Evolutionary conservation across 345 rosid species (phyloP).

Genomic region (Salix exigua): DNA sequence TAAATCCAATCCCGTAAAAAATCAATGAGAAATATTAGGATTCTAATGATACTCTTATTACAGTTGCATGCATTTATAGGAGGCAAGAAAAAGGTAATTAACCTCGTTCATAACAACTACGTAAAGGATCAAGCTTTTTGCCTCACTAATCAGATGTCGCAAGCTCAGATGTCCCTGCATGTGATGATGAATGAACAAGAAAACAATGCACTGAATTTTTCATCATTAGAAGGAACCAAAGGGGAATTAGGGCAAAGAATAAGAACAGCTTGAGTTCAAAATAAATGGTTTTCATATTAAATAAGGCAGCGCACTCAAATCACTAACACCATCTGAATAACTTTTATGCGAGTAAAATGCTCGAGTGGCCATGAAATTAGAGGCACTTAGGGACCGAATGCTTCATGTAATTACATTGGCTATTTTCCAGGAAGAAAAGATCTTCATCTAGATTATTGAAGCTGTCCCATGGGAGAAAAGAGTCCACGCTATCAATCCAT

Average conservation of each 20-base stretch:
- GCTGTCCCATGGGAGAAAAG: slow-evolving; percentile 58
- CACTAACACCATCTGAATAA: not conserved
- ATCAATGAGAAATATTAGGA: too few relatives aligned
- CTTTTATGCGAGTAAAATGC: not conserved
- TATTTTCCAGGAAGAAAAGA: slow-evolving; percentile 31
- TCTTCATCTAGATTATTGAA: slow-evolving; percentile 44
- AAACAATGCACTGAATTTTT: not conserved
- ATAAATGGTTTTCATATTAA: too few relatives aligned
- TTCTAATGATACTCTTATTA: too few relatives aligned
- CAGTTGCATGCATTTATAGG: too few relatives aligned
- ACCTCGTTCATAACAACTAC: too few relatives aligned
- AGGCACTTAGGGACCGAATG: not conserved
- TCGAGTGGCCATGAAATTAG: not conserved
- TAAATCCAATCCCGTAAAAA: too few relatives aligned
- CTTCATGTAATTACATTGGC: not conserved
- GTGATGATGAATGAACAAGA: not conserved
- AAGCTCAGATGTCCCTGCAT: not conserved
- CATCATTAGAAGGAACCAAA: not conserved
- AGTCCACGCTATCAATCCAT: slow-evolving; percentile 58
- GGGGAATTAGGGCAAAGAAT: not conserved
- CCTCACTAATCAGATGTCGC: not conserved
- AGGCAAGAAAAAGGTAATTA: too few relatives aligned
- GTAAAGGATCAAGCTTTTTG: not conserved
- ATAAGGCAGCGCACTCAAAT: not conserved
- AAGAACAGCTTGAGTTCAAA: too few relatives aligned